phyloP scores from a whole-genome alignment of 768 basidiomycete species.

The Podaxis sp. region DNA sequence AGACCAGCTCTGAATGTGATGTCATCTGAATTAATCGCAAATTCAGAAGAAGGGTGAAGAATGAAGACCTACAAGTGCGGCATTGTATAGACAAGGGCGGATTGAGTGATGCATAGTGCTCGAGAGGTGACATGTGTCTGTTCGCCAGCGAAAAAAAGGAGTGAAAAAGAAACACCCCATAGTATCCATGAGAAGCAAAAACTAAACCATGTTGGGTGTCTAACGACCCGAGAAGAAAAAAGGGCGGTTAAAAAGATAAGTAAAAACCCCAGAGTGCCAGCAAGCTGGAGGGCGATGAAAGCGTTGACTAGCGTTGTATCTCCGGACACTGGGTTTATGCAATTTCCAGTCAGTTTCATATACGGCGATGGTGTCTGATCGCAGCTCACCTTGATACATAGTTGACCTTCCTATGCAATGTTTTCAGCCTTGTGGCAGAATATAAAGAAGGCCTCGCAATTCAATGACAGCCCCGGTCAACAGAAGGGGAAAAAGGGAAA shows the following conservation, averaged over 20 bases:
- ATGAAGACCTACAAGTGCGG: constrained; percentile 26
- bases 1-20: constrained; percentile 22
- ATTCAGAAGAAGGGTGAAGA: neutral
- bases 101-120: constrained; percentile 29
- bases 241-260: constrained; percentile 28
- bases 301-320: constrained; percentile 17
- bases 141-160: constrained; percentile 31
- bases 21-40: neutral
- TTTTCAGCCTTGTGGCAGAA: neutral
- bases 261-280: constrained; percentile 24
- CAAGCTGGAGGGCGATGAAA: constrained; percentile 29
- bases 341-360: neutral
- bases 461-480: neutral
- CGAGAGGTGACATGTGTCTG: constrained; percentile 23
- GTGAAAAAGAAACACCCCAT: constrained; percentile 29
- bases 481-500: neutral
- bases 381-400: neutral
- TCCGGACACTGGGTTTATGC: neutral
- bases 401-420: neutral
- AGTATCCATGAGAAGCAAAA: constrained; percentile 31
- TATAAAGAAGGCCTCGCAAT: neutral
- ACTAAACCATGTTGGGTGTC: constrained; percentile 32
- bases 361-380: neutral
- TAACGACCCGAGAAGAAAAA: constrained; percentile 24
- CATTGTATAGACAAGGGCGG: constrained; percentile 30